These are phyloP conservation scores for Scytalidium sp. DNA, from an alignment of 2,329 filamentous ascomycete genomes.

Conservation along the genomic window DNA sequence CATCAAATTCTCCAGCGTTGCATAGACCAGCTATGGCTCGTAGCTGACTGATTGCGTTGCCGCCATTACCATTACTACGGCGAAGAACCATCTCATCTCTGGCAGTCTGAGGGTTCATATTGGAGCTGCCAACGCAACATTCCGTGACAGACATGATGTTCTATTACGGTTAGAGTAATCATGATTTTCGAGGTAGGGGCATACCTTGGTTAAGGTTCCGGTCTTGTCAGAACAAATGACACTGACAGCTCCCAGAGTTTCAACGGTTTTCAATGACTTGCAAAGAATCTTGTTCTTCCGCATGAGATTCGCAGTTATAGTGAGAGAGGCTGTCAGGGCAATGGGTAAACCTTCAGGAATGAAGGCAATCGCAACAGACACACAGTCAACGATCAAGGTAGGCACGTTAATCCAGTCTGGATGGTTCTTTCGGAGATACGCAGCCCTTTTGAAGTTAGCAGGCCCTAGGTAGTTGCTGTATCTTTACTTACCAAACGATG, in stretches of 20 bases:
- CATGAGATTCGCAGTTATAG: slow-evolving; percentile 76
- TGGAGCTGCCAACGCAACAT: slow-evolving; percentile 53
- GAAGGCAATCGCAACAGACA: slow-evolving; percentile 71
- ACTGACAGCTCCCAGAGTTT: slow-evolving; percentile 70
- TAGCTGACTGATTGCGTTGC: slow-evolving; percentile 53
- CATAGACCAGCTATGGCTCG: slow-evolving; percentile 63
- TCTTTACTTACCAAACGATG: slow-evolving; percentile 55
- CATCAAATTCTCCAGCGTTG: slow-evolving; percentile 74
- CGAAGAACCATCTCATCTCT: slow-evolving; percentile 36
- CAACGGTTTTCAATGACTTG: slow-evolving; percentile 77
- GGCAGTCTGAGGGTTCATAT: slow-evolving; percentile 45
- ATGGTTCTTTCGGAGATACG: slow-evolving; percentile 65
- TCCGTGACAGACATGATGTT: slow-evolving; percentile 74
- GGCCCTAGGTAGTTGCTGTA: not conserved
- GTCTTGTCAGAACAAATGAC: slow-evolving; percentile 78
- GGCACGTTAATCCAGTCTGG: slow-evolving; percentile 71
- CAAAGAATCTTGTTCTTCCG: slow-evolving; percentile 72
- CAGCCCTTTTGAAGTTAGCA: slow-evolving; percentile 34
- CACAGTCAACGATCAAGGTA: slow-evolving; percentile 69
- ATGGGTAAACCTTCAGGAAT: slow-evolving; percentile 74
- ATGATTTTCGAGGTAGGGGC: not conserved
- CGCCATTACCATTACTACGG: slow-evolving; percentile 21
- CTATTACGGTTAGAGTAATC: slow-evolving; percentile 28
- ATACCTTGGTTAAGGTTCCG: slow-evolving; percentile 57
- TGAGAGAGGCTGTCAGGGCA: slow-evolving; percentile 66